Percentiles rank a stretch among this genome's conserved stretches.
phyloP scores from a whole-genome alignment of 257 asterid genomes.

The Solanum pimpinellifolium region DNA sequence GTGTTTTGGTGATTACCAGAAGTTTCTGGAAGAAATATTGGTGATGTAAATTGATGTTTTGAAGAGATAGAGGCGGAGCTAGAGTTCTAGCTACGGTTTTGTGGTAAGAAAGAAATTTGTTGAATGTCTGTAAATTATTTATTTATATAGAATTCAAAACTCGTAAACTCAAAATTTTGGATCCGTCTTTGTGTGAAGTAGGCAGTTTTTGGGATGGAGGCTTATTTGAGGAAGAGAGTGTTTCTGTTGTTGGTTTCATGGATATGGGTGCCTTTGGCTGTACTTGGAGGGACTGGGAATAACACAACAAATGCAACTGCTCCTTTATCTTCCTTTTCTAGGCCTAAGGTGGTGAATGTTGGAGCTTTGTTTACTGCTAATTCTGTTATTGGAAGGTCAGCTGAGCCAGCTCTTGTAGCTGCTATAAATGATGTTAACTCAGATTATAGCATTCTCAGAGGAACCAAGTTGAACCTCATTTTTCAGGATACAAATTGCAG shows the following conservation, averaged over 20 bases:
- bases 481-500: constrained; percentile 89
- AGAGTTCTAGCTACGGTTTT: not conserved
- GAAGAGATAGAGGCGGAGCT: not conserved
- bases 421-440: constrained; percentile 73
- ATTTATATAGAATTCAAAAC: not conserved
- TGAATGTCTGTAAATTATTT: not conserved
- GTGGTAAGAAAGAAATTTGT: not conserved
- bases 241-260: constrained; percentile 20
- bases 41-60: constrained; percentile 10
- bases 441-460: constrained; percentile 38
- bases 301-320: not conserved
- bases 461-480: constrained; percentile 45
- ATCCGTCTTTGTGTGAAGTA: not conserved
- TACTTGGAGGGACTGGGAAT: constrained; percentile 15
- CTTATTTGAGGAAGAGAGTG: constrained; percentile 4
- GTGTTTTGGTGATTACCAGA: constrained; percentile 6
- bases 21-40: constrained; percentile 9
- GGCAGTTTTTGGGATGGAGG: constrained; percentile 11
- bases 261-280: constrained; percentile 28
- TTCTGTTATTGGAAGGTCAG: constrained; percentile 77
- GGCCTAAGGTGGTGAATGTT: constrained; percentile 40
- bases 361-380: constrained; percentile 71
- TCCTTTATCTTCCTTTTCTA: not conserved
- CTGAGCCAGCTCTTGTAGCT: constrained; percentile 57
- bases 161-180: not conserved